Base-by-base conservation (phyloP, 129 eudicot species). In the Deinandra increscens region DNA sequence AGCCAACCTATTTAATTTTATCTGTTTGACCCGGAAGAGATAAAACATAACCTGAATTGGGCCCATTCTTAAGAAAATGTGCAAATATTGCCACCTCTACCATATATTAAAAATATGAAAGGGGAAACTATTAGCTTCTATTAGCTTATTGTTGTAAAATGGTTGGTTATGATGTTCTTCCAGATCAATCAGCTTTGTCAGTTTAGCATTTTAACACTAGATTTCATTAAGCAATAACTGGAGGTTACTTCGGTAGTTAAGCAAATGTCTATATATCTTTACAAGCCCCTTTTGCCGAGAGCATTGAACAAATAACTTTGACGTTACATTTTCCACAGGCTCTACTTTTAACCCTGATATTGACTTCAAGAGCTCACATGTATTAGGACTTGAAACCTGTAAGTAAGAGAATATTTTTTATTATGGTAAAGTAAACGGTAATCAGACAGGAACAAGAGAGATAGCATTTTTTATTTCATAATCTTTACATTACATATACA, bases 261-360 rank as follows among this genome's bases (percentile, higher is more conserved):
- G 99, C 85, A 94, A 72, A 83, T 94, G 99, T 66, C 84, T 77
- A 69, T 94, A 94, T 56, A 94, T 94, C 77, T 94, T 94, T 75
- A 94, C 85, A 37, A 94, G 97, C 75, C 97, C 99, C 74, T 85
- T 94, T 46, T 94, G 99, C 49, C 99, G 84, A 80, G 99, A 94
- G 81, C 99, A 94, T 54, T 94, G 99, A 74, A 94, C 99, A 85
- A 94, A 89, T 78, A 94, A 89, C 83, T 94, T 94, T 53, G 99
- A 89, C 48, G 97, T 78, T 34, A 94, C 97, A 84, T 90, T 85
- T 71, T 94, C 96, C 65, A 94, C 97, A 9, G 99, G 93, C 78
- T 76, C 87, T 22, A 94, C 97, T 81, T 82, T 94, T 74, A 89
- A 71, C 43, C 99, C 99, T 29, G 97, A 87, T 46, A 94, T 83